Base-by-base conservation (phyloP, 2,329 filamentous ascomycete species). In the Chaetoscypha palmicola region DNA sequence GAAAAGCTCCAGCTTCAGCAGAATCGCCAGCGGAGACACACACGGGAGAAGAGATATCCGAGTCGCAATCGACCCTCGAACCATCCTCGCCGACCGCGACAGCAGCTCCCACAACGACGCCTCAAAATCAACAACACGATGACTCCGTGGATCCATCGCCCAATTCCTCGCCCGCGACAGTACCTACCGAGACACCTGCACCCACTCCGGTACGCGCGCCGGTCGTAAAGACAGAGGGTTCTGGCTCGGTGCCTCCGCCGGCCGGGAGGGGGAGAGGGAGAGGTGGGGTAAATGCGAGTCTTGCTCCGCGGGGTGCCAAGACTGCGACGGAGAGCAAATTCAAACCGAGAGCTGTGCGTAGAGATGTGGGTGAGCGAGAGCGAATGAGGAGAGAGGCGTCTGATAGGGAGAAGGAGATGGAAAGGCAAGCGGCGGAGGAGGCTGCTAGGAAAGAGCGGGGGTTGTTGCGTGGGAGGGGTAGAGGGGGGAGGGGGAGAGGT, bases 261-360 rank as follows among this genome's bases (percentile, higher is more conserved):
- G 45, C 43, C 11, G 34, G 51, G 34, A 49, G 49, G 26, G 50
- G 49, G 8, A 30, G 47, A 44, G 46, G 51, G 5, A 50, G 48
- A 28, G 41, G 41, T 11, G 36, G 24, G 10, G 45, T 38, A 21
- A n/a, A n/a, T n/a, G n/a, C n/a, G n/a, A n/a, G n/a, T n/a, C 35
- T 24, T 3, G 22, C n/a, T 17, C 23, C 19, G 17, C 32, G 31
- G 23, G 39, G 41, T 10, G n/a, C n/a, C n/a, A 43, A 46, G 12
- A 22, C 46, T 20, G 41, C 51, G 23, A 43, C 37, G 3, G 23
- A 42, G 23, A 59, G 56, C 31, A 60, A 54, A 46, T 63, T 62
- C 45, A 63, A 62, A 42, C 61, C 61, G 4, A 60, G 57, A 30
- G 51, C 45, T 48, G 42, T 58, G n/a, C 45, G 60, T 30, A 51